Percentiles rank a stretch among this genome's conserved stretches.
phyloP scores from a whole-genome alignment of 2,329 filamentous ascomycete genomes.

The Stemphylium vesicarium region DNA sequence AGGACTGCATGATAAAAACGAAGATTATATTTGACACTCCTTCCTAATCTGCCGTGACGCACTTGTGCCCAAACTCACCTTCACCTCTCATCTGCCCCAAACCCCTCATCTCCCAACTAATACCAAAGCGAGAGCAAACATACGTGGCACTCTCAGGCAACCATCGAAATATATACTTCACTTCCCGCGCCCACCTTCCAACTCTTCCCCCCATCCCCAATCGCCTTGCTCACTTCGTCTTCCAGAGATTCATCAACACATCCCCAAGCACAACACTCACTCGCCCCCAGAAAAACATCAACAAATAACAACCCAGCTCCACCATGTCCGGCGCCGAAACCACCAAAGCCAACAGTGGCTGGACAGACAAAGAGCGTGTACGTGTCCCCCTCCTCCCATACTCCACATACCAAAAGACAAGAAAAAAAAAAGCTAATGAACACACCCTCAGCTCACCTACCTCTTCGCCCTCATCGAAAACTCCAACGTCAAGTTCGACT shows the following conservation, averaged over 20 bases:
- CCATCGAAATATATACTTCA: too few relatives aligned
- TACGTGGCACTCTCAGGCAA: too few relatives aligned
- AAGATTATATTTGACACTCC: too few relatives aligned
- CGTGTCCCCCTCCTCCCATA: background rate
- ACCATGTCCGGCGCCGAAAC: background rate
- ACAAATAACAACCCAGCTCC: background rate
- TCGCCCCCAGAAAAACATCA: background rate
- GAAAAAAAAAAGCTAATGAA: background rate
- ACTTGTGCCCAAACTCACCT: background rate
- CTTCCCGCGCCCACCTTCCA: background rate
- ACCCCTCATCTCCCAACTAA: background rate
- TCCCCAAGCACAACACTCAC: background rate
- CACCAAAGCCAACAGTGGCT: background rate
- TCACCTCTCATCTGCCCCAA: too few relatives aligned
- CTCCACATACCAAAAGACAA: background rate
- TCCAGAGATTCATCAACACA: background rate
- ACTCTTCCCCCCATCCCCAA: too few relatives aligned
- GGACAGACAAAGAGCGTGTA: conserved; percentile 27
- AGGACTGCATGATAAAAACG: too few relatives aligned
- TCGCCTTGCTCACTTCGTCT: background rate
- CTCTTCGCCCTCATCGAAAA: conserved; percentile 19
- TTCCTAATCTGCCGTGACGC: background rate
- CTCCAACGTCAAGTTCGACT: conserved; percentile 24
- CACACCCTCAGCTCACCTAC: conserved; percentile 20
- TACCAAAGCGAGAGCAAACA: too few relatives aligned